Evolutionary conservation across 805 yeast genomes (phyloP).

Genomic region (Candida nemodendra): DNA sequence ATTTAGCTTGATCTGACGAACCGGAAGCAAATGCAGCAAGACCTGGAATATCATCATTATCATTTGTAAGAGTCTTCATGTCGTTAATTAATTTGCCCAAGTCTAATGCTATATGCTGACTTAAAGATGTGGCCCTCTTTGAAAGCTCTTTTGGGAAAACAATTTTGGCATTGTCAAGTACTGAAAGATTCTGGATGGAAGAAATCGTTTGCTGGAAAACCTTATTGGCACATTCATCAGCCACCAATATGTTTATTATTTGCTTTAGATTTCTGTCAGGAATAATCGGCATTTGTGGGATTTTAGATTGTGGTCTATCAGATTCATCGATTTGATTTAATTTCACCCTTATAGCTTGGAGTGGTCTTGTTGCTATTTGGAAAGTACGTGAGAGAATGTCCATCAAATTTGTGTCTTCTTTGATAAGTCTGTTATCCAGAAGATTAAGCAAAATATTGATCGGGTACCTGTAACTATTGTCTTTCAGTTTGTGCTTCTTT

Average conservation of each 20-base stretch:
- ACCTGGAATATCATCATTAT: constrained; percentile 46
- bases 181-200: constrained; percentile 73
- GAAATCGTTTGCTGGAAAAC: constrained; percentile 83
- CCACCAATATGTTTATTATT: constrained; percentile 64
- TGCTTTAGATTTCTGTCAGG: constrained; percentile 60
- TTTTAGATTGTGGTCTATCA: constrained; percentile 19
- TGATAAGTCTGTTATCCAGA: constrained; percentile 60
- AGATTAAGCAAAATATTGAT: constrained; percentile 65
- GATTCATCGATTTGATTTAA: constrained; percentile 36
- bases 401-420: constrained; percentile 72
- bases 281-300: constrained; percentile 55
- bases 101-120: constrained; percentile 54
- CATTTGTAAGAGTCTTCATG: constrained; percentile 35
- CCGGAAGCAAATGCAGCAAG: constrained; percentile 71
- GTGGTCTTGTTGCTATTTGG: constrained; percentile 74
- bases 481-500: constrained; percentile 36
- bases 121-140: constrained; percentile 58
- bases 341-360: constrained; percentile 46
- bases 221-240: constrained; percentile 81
- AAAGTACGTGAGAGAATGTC: constrained; percentile 73
- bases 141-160: constrained; percentile 69
- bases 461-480: constrained; percentile 59
- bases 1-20: constrained; percentile 83
- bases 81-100: constrained; percentile 48
- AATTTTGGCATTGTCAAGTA: constrained; percentile 57